Evolutionary conservation across 2,329 filamentous ascomycete genomes (phyloP), one percentile per base, ranked within the genome.

Genomic region (Aspergillus luchuensis): DNA sequence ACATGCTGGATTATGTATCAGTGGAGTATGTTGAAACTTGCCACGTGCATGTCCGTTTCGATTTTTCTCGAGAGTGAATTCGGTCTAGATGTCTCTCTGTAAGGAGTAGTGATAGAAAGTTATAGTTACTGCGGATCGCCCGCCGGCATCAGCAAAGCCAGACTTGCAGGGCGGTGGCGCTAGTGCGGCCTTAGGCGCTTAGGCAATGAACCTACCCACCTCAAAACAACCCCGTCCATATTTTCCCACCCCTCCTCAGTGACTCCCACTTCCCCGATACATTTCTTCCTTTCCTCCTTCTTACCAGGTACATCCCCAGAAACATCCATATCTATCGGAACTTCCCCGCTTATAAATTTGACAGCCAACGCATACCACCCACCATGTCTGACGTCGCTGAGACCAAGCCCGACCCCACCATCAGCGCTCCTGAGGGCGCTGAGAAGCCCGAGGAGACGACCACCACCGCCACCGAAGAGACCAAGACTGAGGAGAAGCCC

Each of bases 351-450:
- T 43, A 63, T 48, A 51, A 17, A 51, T 54, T 41, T 28, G 41
- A 52, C 25, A 52, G 60, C 65, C 56, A 68, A 43, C 36, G 28
- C 21, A 39, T 25, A 13, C 55, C 63, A 50, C 54, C 60, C 71
- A 73, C 62, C 65, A 79, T 79, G 77, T 78, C 77, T 75, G 77
- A 77, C 73, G 70, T 71, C 63, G 67, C 76, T 65, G 77, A 79
- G 61, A 72, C 73, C 57, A 79, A 79, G 72, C 69, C 74, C 62
- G 76, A 79, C 74, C 76, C 77, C 75, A 71, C 76, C 72, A 74
- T 74, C 67, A 69, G 65, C 67, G 70, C 73, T 71, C 67, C 73
- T 70, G 71, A 73, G 61, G 66, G 48, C 61, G 65, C 65, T 60
- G 64, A 70, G 56, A 70, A 74, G 68, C 63, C 72, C 56, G 68